These are phyloP conservation scores for Fusarium sp. DNA, from an alignment of 2,329 filamentous ascomycete genomes.

Conservation along the genomic window DNA sequence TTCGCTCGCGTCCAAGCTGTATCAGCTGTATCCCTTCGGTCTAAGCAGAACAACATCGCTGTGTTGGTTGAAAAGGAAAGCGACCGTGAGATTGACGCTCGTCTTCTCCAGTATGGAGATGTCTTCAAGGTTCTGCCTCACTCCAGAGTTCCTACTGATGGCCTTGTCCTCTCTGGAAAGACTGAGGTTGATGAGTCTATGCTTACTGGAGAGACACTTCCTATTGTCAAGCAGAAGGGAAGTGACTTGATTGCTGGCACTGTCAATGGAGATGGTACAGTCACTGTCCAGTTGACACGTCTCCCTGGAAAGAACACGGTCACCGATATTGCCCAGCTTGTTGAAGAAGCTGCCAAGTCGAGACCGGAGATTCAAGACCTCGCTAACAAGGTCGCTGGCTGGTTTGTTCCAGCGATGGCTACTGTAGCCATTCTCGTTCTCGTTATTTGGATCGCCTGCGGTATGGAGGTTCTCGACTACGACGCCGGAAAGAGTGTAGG, in stretches of 20 bases:
- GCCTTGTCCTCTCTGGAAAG: slow-evolving; percentile 60
- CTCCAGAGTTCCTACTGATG: slow-evolving; percentile 65
- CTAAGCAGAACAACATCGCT: slow-evolving; percentile 59
- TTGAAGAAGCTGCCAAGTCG: slow-evolving; percentile 67
- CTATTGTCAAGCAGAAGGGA: slow-evolving; percentile 1
- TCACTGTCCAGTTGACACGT: slow-evolving; percentile 60
- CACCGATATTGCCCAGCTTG: slow-evolving; percentile 65
- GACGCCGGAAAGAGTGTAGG: slow-evolving; percentile 36
- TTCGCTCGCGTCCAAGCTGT: slow-evolving; percentile 50
- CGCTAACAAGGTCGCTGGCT: slow-evolving; percentile 66
- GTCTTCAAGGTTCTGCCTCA: slow-evolving; percentile 61
- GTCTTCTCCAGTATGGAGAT: slow-evolving; percentile 67
- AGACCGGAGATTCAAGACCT: slow-evolving; percentile 67
- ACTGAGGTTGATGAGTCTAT: slow-evolving; percentile 72
- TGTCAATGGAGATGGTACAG: slow-evolving; percentile 53
- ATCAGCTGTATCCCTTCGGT: slow-evolving; percentile 50
- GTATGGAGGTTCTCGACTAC: slow-evolving; percentile 49
- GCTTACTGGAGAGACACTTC: slow-evolving; percentile 46
- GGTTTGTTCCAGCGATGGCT: slow-evolving; percentile 67
- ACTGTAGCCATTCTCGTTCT: slow-evolving; percentile 57
- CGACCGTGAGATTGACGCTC: slow-evolving; percentile 59
- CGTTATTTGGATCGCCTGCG: background rate
- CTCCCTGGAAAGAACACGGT: slow-evolving; percentile 67
- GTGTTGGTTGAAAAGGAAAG: slow-evolving; percentile 51
- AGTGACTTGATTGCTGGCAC: slow-evolving; percentile 4